Base-by-base conservation (phyloP, 2,329 filamentous ascomycete species). In the Aspergillus sp. region DNA sequence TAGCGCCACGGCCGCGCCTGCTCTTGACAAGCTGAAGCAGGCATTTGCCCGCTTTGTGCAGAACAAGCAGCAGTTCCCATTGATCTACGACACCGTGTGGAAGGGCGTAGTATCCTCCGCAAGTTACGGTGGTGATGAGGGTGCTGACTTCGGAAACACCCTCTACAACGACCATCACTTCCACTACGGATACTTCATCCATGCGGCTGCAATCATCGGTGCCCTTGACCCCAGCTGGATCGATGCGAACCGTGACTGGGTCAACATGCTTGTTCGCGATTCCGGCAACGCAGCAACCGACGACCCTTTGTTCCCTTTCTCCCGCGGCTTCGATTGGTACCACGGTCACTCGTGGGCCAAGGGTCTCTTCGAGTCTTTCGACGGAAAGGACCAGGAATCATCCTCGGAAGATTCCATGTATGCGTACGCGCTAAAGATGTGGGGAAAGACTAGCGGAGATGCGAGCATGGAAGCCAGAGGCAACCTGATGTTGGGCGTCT, bases 291-390 rank as follows among this genome's bases (percentile, higher is more conserved):
- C 92, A 0, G 87, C 84, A 64, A 70, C 80, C 3, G 72, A 82
- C 17, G 93, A 96, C 70, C 79, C 82, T 27, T 86, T 86, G 66
- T 98, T 96, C 73, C 93, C 93, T 0, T 87, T 91, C 64, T 93
- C 84, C 60, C 85, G 95, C 49, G 85, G 81, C 56, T 98, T 97
- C 69, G 95, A 98, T 75, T 97, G 91, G 91, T 98, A 88, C 73
- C 87, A 96, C 68, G 95, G 93, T 2, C 95, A 98, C 80, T 92
- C 89, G 58, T 97, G 93, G 91, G 93, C 93, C 2, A 91, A 82
- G 68, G 79, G 77, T 1, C 70, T 84, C 1, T 82, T 79, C 60
- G 78, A 79, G 44, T 83, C 81, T 17, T 79, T 76, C 6, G 82
- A 84, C 53, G 81, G 81, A 7, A 82, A 81, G 58, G 81, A 82